phyloP scores from a whole-genome alignment of 2,329 filamentous ascomycete species.

The Eurotiales sp. region DNA sequence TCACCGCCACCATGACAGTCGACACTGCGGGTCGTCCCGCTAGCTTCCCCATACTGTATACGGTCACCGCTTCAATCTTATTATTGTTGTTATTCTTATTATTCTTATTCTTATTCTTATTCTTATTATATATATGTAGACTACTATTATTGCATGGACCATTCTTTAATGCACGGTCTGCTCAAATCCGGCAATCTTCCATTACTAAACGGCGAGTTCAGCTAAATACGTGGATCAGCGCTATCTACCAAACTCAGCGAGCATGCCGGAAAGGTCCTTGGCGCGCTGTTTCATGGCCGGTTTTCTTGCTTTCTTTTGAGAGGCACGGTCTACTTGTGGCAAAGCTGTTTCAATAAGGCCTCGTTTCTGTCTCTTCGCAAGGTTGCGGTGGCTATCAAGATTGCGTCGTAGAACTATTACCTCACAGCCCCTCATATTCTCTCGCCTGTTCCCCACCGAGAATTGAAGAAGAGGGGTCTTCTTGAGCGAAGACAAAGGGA shows the following conservation, averaged over 20 bases:
- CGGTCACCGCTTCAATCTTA: too few species aligned
- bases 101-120: too few species aligned
- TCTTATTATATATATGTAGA: too few species aligned
- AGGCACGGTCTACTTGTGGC: background rate
- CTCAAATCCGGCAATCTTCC: too few species aligned
- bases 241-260: conserved; percentile 34
- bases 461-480: conserved; percentile 24
- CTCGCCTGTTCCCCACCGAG: conserved; percentile 19
- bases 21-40: conserved; percentile 7
- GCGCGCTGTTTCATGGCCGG: conserved; percentile 26
- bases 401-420: conserved; percentile 6
- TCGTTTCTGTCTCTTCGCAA: conserved; percentile 13
- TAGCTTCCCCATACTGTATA: too few species aligned
- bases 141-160: too few species aligned
- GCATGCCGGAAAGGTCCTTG: conserved; percentile 26
- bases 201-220: too few species aligned
- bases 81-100: too few species aligned
- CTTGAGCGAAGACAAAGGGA: conserved; percentile 3
- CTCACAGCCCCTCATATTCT: conserved; percentile 6
- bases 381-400: conserved; percentile 9
- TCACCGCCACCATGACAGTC: conserved; percentile 6
- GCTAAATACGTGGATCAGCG: too few species aligned
- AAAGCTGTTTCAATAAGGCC: background rate
- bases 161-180: too few species aligned
- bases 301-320: conserved; percentile 13